Conservation (phyloP, 768 basidiomycete species). For the Collybia sordida region DNA sequence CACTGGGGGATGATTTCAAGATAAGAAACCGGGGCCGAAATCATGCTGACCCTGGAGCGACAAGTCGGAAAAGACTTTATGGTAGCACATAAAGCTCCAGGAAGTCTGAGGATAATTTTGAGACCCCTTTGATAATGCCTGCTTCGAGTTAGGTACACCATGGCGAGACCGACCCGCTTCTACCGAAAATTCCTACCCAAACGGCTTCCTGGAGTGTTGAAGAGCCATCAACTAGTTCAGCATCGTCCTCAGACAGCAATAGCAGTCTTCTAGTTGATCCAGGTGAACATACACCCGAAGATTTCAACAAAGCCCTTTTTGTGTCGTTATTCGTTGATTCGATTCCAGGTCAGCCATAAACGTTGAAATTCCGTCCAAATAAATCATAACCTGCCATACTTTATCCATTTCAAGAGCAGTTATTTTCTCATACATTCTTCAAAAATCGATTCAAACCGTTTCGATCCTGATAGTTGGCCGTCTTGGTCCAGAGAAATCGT, state of each 20-base stretch:
- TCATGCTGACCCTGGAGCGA: not conserved
- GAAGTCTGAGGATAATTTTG: not conserved
- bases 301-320: constrained; percentile 28
- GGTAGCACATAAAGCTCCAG: not conserved
- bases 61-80: constrained; percentile 1
- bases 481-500: constrained; percentile 68
- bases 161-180: no score
- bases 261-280: no score
- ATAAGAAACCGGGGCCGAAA: not conserved
- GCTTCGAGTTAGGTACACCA: no score
- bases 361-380: not conserved
- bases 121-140: no score
- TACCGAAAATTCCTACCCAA: no score
- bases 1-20: not conserved
- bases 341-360: constrained; percentile 54
- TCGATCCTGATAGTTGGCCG: constrained; percentile 53
- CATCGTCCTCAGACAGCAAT: no score
- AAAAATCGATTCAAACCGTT: constrained; percentile 72
- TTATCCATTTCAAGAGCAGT: constrained; percentile 33
- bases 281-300: no score
- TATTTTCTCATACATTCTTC: constrained; percentile 67
- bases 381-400: not conserved
- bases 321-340: constrained; percentile 54
- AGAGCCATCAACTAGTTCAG: no score
- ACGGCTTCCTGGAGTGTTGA: no score